These are phyloP conservation scores for Asterophora lycoperdoides DNA, from an alignment of 768 basidiomycete genomes.

Conservation along the genomic window DNA sequence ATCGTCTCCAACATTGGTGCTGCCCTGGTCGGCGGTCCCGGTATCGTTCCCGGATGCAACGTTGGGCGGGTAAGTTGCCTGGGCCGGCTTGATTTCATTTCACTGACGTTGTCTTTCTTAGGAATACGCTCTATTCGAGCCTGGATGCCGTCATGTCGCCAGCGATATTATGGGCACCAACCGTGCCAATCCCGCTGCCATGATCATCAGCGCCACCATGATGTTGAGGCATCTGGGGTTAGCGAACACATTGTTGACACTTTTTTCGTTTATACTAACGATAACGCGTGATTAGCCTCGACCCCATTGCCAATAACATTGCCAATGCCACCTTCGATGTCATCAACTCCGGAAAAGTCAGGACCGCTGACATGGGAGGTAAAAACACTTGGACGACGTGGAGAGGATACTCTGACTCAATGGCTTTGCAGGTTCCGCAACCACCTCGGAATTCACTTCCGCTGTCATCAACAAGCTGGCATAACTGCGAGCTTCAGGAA, in stretches of 20 bases:
- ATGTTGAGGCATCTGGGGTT: conserved; percentile 96
- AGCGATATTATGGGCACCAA: conserved; percentile 96
- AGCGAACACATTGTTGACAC: conserved; percentile 21
- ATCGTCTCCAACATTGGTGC: conserved; percentile 99
- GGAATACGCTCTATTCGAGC: conserved; percentile 98
- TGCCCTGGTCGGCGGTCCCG: conserved; percentile 96
- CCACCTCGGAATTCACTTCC: conserved; percentile 92
- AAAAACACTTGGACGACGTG: conserved; percentile 27
- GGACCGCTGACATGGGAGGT: conserved; percentile 96
- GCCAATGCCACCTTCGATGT: conserved; percentile 91
- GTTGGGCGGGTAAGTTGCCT: conserved; percentile 73
- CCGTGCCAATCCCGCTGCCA: conserved; percentile 94
- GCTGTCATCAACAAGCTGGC: conserved; percentile 80
- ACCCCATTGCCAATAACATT: conserved; percentile 90
- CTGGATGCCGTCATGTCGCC: conserved; percentile 94
- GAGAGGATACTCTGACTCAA: conserved; percentile 2
- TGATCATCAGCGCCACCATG: conserved; percentile 97
- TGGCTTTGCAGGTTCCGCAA: conserved; percentile 60
- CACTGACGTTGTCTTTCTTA: conserved; percentile 25
- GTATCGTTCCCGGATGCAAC: conserved; percentile 97
- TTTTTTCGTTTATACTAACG: neutral
- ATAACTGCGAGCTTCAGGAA: conserved; percentile 20
- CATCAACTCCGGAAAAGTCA: conserved; percentile 81
- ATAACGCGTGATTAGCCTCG: conserved; percentile 56
- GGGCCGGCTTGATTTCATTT: neutral